A percentile compares a stretch with the other conserved stretches of the same genome.
These are phyloP conservation scores for Trapa incisa DNA, from an alignment of 345 rosid species.

Conservation along the genomic window DNA sequence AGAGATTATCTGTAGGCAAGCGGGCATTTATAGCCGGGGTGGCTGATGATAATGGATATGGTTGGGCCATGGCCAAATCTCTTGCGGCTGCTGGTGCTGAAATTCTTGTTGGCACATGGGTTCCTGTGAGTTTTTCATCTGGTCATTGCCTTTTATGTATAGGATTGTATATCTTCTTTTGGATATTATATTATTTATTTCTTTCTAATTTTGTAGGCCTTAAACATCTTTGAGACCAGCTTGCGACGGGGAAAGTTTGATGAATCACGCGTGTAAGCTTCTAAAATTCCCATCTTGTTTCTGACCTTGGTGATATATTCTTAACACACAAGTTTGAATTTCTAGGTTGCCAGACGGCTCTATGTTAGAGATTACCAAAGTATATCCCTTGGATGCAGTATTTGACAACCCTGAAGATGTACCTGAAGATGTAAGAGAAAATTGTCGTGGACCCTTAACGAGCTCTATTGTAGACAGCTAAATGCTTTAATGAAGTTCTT, in stretches of 20 bases:
- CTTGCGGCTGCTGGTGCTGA: conserved; percentile 99
- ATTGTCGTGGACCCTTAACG: conserved; percentile 3
- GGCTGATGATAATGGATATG: conserved; percentile 96
- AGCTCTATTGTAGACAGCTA: conserved; percentile 1
- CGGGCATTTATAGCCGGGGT: conserved; percentile 93
- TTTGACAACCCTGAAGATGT: conserved; percentile 73
- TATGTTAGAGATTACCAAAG: conserved; percentile 78
- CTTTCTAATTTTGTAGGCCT: conserved; percentile 44
- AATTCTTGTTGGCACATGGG: conserved; percentile 96
- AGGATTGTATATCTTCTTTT: background rate
- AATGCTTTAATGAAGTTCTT: background rate
- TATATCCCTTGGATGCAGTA: conserved; percentile 88
- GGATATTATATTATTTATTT: background rate
- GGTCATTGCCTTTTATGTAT: background rate
- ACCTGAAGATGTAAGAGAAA: conserved; percentile 75
- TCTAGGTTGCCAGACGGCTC: conserved; percentile 89
- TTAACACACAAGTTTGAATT: background rate
- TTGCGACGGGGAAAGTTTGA: conserved; percentile 92
- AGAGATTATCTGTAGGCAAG: conserved; percentile 47
- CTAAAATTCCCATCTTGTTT: background rate
- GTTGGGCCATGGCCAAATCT: conserved; percentile 98
- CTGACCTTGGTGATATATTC: background rate
- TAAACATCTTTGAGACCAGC: conserved; percentile 89
- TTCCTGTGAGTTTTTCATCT: conserved; percentile 52
- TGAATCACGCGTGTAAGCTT: conserved; percentile 76